Base-by-base conservation (phyloP, 2,329 filamentous ascomycete genomes). In the Fusarium brevicatenulatum region DNA sequence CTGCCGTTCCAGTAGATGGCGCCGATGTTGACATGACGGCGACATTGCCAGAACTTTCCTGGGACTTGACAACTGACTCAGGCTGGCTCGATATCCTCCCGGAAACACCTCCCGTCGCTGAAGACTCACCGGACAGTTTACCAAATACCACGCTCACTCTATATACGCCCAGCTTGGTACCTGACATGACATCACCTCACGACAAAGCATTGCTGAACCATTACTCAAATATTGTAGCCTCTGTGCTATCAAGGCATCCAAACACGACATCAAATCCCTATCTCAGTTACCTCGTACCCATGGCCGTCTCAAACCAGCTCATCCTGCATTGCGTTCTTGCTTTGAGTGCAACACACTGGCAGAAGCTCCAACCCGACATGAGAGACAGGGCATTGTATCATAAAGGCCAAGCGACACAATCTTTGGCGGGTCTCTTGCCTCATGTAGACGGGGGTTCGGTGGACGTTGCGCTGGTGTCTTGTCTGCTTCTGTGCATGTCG, bases 281-380 rank as follows among this genome's bases (percentile, higher is more conserved):
- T 3, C 47, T 62, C 23, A 65, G 62, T 5, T 63, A 65, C 2
- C 60, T 65, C 2, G 13, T 65, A 5, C 62, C 62, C 2, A 65
- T 65, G 62, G 62, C 62, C 1, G 34, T 23, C 5, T 65, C 62
- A 3, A 63, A 65, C 0, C 58, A 46, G 21, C 32, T 65, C 1
- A 63, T 65, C 0, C 46, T 36, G 0, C 58, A 65, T 16, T 65
- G 58, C 23, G 28, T 65, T 4, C 58, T 65, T 1, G 62, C 62
- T 2, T 34, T 65, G 8, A 65, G 62, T 1, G 62, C 62, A 11
- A 65, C 62, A 0, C 62, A 65, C n/a, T 65, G 62, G 62, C 34
- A 65, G 18, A 65, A 65, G 39, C 58, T 65, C 1, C 62, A 65
- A 10, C 62, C 58, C 4, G n/a, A 63, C 7, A 65, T 65, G 62